Evolutionary conservation across 2,329 filamentous ascomycete species (phyloP).

Genomic region (Colletotrichum acutatum): DNA sequence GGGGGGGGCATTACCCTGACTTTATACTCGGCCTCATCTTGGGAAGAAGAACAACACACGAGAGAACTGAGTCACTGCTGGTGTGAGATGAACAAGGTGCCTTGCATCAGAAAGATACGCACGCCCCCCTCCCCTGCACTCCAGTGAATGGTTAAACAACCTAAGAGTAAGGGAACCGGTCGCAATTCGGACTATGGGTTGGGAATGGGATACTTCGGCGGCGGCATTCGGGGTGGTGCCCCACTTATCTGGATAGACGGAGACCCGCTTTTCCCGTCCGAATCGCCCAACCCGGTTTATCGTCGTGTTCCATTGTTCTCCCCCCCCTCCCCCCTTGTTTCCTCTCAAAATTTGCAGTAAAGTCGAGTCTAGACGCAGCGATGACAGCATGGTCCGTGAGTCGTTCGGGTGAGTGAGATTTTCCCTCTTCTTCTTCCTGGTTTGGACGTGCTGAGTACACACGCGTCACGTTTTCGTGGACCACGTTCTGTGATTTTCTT

Average conservation of each 20-base stretch:
- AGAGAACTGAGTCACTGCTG: background rate
- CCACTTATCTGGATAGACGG: constrained; percentile 3
- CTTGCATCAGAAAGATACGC: background rate
- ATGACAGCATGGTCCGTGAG: constrained; percentile 2
- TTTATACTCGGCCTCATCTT: constrained; percentile 15
- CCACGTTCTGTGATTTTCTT: background rate
- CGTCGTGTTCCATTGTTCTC: background rate
- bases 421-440: background rate
- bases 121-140: background rate
- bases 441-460: background rate
- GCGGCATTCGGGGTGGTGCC: constrained; percentile 27
- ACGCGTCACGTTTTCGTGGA: background rate
- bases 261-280: constrained; percentile 29
- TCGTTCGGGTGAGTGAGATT: constrained; percentile 15
- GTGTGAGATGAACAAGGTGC: background rate
- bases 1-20: background rate
- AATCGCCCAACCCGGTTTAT: constrained; percentile 12
- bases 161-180: constrained; percentile 6
- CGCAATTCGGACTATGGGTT: constrained; percentile 23
- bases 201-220: constrained; percentile 13
- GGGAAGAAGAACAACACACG: background rate
- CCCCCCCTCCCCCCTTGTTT: too few species aligned
- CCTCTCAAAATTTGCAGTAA: background rate
- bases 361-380: background rate
- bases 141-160: too few species aligned